phyloP scores from a whole-genome alignment of 257 asterid genomes.

The Prunella vulgaris region DNA sequence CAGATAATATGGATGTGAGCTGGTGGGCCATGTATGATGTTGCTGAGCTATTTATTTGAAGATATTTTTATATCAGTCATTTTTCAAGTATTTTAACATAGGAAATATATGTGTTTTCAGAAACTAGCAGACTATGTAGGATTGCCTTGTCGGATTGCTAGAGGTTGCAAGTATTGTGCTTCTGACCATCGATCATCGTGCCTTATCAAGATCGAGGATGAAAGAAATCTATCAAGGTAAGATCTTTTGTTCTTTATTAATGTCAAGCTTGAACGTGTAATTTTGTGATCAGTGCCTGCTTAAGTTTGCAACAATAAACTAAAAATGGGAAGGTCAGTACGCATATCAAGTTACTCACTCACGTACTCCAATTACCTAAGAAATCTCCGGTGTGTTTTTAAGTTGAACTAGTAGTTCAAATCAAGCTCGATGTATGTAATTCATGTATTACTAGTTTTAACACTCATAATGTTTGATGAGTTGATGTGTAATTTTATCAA shows the following conservation, averaged over 20 bases:
- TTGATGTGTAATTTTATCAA: neutral
- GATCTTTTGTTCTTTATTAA: neutral
- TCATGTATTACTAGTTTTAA: neutral
- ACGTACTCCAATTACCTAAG: neutral
- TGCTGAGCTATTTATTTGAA: neutral
- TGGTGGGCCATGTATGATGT: conserved; percentile 1
- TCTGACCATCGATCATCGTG: conserved; percentile 93
- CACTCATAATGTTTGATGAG: neutral
- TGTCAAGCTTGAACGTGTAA: neutral
- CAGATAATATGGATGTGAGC: neutral
- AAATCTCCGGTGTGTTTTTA: neutral
- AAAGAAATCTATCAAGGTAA: conserved; percentile 55
- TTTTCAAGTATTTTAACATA: conserved; percentile 2
- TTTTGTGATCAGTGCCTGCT: neutral
- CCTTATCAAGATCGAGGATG: conserved; percentile 76
- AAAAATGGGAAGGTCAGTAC: neutral
- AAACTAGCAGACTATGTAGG: conserved; percentile 95
- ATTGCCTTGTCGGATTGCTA: conserved; percentile 95
- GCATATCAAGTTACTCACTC: neutral
- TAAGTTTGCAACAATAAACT: neutral
- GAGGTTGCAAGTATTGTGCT: conserved; percentile 87
- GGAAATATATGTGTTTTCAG: conserved; percentile 39
- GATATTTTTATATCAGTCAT: neutral
- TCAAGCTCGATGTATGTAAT: neutral
- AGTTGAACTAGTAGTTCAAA: neutral